phyloP scores from a whole-genome alignment of 345 rosid species.

The Gossypium raimondii region DNA sequence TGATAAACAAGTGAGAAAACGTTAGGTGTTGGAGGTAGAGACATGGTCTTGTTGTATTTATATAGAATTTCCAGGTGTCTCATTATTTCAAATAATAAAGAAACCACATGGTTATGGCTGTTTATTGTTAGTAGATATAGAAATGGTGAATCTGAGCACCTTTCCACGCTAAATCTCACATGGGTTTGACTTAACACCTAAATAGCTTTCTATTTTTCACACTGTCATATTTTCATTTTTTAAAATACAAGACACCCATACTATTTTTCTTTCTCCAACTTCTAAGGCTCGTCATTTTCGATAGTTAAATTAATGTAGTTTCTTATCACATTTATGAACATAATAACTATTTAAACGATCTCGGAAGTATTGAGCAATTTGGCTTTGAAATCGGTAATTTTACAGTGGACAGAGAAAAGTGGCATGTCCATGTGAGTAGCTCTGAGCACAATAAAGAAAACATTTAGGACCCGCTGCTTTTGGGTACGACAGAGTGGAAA shows the following conservation, averaged over 20 bases:
- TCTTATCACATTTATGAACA: no score
- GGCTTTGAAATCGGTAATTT: no score
- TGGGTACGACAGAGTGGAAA: conserved; percentile 4
- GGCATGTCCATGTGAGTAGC: conserved; percentile 1
- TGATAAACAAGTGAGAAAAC: neutral
- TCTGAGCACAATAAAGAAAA: neutral
- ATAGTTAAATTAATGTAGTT: no score
- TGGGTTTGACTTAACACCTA: neutral
- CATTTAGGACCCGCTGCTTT: neutral
- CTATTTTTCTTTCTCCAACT: no score
- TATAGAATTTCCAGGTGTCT: neutral
- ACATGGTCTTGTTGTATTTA: neutral
- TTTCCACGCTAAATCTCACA: neutral
- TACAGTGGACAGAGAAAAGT: neutral
- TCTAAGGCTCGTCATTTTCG: no score
- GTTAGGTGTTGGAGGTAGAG: neutral
- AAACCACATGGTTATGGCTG: neutral
- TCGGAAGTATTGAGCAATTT: no score
- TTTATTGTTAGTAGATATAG: neutral
- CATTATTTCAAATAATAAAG: neutral
- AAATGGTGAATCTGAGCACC: neutral
- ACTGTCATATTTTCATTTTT: no score
- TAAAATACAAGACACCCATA: no score
- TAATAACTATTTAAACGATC: no score
- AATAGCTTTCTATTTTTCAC: neutral